Conservation (phyloP, 176 grass and related monocot species). For the Hordeum vulgare region MorexV3_pseudomolecules_assembly NC_058520.1:116279458-116279957, state of each 20-base stretch:
- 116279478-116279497: background rate
- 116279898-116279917: background rate
- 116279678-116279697: background rate
- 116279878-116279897: background rate
- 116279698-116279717: background rate
- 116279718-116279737: background rate
- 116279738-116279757: background rate
- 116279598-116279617: background rate
- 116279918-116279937: background rate
- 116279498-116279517: background rate
- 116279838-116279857: background rate
- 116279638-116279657: background rate
- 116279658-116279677: background rate
- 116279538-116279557: background rate
- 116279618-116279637: background rate
- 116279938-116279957: background rate
- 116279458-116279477: background rate
- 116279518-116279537: background rate
- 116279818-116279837: background rate
- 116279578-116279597: background rate
- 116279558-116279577: background rate
- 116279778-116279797: background rate
- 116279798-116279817: background rate
- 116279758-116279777: background rate
- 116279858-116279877: background rate